A percentile compares a stretch with the other conserved stretches of the same genome.
phyloP scores from a whole-genome alignment of 2,329 filamentous ascomycete species.

The Diplodia corticola region DNA sequence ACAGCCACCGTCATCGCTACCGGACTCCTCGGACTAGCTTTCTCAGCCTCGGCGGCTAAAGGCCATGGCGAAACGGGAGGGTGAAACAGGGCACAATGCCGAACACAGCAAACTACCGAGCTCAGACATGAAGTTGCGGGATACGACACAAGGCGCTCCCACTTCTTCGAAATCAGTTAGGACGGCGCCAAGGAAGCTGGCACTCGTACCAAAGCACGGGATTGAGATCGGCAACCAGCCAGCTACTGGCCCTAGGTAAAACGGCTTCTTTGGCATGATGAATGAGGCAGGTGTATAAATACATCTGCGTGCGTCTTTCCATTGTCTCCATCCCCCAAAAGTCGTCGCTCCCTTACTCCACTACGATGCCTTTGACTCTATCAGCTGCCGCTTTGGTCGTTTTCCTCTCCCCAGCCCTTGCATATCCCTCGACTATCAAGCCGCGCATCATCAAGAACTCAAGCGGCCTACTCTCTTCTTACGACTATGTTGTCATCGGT shows the following conservation, averaged over 20 bases:
- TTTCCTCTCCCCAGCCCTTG: background rate
- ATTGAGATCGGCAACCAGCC: constrained; percentile 12
- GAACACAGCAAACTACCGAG: background rate
- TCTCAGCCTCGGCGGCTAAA: background rate
- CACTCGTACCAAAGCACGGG: constrained; percentile 3
- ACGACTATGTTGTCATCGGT: constrained; percentile 24
- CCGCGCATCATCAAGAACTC: constrained; percentile 1
- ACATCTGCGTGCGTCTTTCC: background rate
- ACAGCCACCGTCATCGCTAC: background rate
- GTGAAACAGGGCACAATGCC: constrained; percentile 10
- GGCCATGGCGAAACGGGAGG: constrained; percentile 14
- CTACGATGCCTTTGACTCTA: background rate
- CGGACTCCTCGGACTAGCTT: background rate
- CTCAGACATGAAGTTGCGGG: background rate
- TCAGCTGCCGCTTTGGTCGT: background rate
- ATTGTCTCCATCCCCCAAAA: background rate
- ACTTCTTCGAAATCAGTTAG: constrained; percentile 6
- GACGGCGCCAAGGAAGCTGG: constrained; percentile 3
- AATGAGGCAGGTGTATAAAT: constrained; percentile 3
- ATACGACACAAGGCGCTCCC: constrained; percentile 5
- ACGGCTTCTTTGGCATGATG: background rate
- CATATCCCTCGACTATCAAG: background rate
- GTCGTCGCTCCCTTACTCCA: background rate
- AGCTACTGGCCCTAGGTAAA: background rate
- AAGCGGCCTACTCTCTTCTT: background rate